Conservation (phyloP, 225 moss, liverwort and hornwort species). For the Bryum argenteum region DNA sequence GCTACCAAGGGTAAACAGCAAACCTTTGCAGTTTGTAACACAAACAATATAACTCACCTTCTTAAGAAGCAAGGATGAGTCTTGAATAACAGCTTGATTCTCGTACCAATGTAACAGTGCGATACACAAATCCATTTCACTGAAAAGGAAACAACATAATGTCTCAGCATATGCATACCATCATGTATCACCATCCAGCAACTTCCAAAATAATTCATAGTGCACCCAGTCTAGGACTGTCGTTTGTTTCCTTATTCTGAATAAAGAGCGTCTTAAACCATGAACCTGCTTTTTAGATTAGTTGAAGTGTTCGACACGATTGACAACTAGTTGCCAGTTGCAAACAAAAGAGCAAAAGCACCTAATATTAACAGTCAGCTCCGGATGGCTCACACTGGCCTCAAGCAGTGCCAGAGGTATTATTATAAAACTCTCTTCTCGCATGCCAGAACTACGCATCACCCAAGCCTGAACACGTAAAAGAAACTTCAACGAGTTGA, state of each 20-base stretch:
- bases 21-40: not conserved
- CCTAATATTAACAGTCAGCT: constrained; percentile 74
- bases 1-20: not conserved
- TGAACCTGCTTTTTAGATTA: not conserved
- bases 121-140: constrained; percentile 66
- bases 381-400: constrained; percentile 56
- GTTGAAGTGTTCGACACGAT: no score
- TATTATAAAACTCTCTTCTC: constrained; percentile 41
- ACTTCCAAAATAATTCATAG: not conserved
- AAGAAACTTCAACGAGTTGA: constrained; percentile 4
- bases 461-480: constrained; percentile 42
- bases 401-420: constrained; percentile 56
- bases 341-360: constrained; percentile 14
- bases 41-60: constrained; percentile 42
- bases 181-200: not conserved
- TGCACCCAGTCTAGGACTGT: not conserved
- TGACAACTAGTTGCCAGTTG: no score
- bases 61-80: constrained; percentile 32
- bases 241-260: not conserved
- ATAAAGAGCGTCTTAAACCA: not conserved
- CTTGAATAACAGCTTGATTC: constrained; percentile 35
- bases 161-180: not conserved
- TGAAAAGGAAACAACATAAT: constrained; percentile 32
- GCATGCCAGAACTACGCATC: not conserved
- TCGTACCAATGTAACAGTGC: constrained; percentile 64